These are phyloP conservation scores for Aquilaria sinensis DNA, from an alignment of 345 rosid species.

Conservation along the genomic window DNA sequence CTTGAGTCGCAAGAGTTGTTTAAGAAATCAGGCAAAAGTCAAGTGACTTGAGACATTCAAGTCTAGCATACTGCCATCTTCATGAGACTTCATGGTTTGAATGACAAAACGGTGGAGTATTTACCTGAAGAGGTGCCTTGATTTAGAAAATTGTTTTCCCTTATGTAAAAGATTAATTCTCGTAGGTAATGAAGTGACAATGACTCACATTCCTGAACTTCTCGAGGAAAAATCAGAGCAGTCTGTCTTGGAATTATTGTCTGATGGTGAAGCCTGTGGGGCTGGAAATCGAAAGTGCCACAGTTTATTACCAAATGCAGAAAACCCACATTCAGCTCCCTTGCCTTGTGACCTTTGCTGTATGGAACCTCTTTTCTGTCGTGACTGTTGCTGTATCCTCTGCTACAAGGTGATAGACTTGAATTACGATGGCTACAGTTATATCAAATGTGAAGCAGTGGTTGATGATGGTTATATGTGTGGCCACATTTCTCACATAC, in stretches of 20 bases:
- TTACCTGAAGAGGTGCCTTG: neutral
- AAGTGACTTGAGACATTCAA: no score
- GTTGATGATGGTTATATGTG: constrained; percentile 46
- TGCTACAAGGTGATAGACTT: constrained; percentile 54
- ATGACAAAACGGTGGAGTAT: neutral
- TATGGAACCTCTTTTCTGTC: constrained; percentile 58
- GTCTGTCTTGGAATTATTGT: constrained; percentile 21
- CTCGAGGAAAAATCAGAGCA: constrained; percentile 32
- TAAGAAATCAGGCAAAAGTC: no score
- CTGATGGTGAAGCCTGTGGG: constrained; percentile 44
- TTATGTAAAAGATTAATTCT: neutral
- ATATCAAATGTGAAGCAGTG: constrained; percentile 63
- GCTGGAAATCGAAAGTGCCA: constrained; percentile 64
- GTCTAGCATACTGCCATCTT: neutral
- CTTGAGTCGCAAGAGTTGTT: no score
- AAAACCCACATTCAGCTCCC: constrained; percentile 18
- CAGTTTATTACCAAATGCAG: constrained; percentile 32
- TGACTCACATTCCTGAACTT: constrained; percentile 7
- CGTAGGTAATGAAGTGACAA: constrained; percentile 25
- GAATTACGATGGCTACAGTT: constrained; percentile 54
- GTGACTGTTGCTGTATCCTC: constrained; percentile 81
- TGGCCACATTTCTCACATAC: constrained; percentile 82
- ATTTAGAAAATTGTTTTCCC: constrained; percentile 1
- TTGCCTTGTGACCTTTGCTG: constrained; percentile 90
- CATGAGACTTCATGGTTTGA: neutral